A percentile compares a stretch with the other conserved stretches of the same genome.
Evolutionary conservation across 139 green algal genomes (phyloP).

Genomic region (Micromonas commoda): DNA sequence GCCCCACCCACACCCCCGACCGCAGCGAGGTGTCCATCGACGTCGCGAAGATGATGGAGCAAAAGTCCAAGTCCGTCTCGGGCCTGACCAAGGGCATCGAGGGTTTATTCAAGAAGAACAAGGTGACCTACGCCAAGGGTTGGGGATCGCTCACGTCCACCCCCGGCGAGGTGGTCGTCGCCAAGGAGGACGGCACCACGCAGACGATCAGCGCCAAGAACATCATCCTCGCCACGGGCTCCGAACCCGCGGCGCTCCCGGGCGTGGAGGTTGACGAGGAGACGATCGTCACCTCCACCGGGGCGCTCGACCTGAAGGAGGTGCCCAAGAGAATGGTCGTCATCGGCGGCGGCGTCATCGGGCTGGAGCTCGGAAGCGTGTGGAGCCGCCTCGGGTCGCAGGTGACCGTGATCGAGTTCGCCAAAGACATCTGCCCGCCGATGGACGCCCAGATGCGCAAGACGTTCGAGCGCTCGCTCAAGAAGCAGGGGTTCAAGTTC

Average conservation of each 20-base stretch:
- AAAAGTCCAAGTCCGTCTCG: conserved; percentile 82
- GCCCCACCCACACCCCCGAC: too few species aligned
- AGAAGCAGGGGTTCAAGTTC: conserved; percentile 98
- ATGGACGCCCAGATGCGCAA: conserved; percentile 85
- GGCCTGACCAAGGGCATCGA: conserved; percentile 97
- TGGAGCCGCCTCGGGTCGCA: conserved; percentile 83
- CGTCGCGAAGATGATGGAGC: conserved; percentile 81
- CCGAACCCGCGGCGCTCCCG: conserved; percentile 77
- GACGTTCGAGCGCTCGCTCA: conserved; percentile 77
- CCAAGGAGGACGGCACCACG: conserved; percentile 55
- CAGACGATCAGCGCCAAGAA: conserved; percentile 73
- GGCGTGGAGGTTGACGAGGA: conserved; percentile 91
- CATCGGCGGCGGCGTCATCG: conserved; percentile 81
- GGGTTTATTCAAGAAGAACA: conserved; percentile 99
- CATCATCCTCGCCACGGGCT: conserved; percentile 93
- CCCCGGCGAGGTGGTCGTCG: conserved; percentile 76
- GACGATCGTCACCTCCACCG: conserved; percentile 93
- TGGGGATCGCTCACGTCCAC: conserved; percentile 70
- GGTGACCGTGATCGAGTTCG: conserved; percentile 95
- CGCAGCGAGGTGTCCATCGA: conserved; percentile 56
- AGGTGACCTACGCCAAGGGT: conserved; percentile 90
- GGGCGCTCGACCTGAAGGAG: conserved; percentile 76
- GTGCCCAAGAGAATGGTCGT: conserved; percentile 90
- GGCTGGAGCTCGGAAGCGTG: conserved; percentile 95
- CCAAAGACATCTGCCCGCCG: conserved; percentile 76